Percentiles rank a stretch among this genome's conserved stretches.
Conservation (phyloP, 495 filamentous ascomycete genomes). For the Hypoxylon fuscum region DNA sequence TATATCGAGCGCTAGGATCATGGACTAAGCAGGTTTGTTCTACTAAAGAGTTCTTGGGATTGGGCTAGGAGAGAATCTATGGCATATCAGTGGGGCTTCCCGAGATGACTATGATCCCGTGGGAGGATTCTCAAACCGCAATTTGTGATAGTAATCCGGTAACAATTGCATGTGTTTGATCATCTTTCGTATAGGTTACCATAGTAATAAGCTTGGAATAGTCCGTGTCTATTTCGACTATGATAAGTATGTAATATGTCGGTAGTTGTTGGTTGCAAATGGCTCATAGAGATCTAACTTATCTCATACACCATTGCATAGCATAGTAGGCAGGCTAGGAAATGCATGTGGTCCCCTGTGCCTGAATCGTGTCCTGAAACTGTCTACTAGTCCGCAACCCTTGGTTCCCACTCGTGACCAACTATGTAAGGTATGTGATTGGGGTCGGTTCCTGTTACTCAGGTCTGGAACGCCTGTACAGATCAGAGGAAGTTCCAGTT, state of each 20-base stretch:
- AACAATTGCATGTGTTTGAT: conserved; percentile 2
- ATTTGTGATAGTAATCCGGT: conserved; percentile 17
- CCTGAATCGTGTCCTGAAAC: conserved; percentile 38
- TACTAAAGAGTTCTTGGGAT: conserved; percentile 8
- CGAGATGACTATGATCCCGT: conserved; percentile 27
- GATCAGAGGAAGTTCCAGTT: background rate
- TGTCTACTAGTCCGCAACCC: conserved; percentile 7
- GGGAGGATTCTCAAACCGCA: background rate
- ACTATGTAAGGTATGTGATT: no score
- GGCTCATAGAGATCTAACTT: no score
- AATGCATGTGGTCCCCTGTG: no score
- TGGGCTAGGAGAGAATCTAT: conserved; percentile 11
- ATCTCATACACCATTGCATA: background rate
- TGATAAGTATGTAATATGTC: no score
- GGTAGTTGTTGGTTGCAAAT: background rate
- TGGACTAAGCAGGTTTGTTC: background rate
- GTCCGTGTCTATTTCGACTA: no score
- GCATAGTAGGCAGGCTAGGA: no score
- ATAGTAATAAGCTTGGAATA: background rate
- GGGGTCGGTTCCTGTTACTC: conserved; percentile 3
- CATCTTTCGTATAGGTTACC: conserved; percentile 17
- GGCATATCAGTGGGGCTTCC: conserved; percentile 16
- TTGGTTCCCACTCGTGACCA: background rate
- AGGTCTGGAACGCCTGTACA: background rate
- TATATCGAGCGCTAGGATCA: conserved; percentile 11